A percentile compares a stretch with the other conserved stretches of the same genome.
These are phyloP conservation scores for Sedum album DNA, from an alignment of 164 flowering plant species.

Conservation along the genomic window DNA sequence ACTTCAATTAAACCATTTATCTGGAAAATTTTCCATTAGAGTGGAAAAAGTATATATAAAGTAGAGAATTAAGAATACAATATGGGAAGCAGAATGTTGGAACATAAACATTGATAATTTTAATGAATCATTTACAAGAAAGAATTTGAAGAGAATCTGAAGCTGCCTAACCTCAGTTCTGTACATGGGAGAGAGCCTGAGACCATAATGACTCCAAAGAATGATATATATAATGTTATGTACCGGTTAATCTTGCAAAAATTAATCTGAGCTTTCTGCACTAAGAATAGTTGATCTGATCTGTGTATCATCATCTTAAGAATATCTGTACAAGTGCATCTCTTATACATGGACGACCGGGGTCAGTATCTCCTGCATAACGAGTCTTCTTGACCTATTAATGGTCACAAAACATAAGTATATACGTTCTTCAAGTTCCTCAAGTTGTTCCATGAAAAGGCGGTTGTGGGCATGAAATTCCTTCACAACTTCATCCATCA, in stretches of 20 bases:
- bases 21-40: too few relatives aligned
- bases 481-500: too few relatives aligned
- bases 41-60: too few relatives aligned
- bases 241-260: neutral
- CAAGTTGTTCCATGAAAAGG: conserved; percentile 62
- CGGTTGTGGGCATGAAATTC: too few relatives aligned
- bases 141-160: neutral
- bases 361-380: conserved; percentile 29
- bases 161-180: neutral
- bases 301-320: neutral
- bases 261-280: neutral
- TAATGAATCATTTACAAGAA: conserved; percentile 1
- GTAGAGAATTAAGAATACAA: too few relatives aligned
- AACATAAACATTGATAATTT: neutral
- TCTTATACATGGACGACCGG: neutral
- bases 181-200: neutral
- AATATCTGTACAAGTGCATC: neutral
- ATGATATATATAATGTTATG: neutral
- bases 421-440: conserved; percentile 65
- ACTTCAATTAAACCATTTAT: too few relatives aligned
- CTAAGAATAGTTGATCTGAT: neutral
- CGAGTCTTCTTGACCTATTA: conserved; percentile 56
- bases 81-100: neutral
- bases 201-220: neutral
- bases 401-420: conserved; percentile 67